These are phyloP conservation scores for Fusarium sp. DNA, from an alignment of 2,329 filamentous ascomycete species.

Conservation along the genomic window DNA sequence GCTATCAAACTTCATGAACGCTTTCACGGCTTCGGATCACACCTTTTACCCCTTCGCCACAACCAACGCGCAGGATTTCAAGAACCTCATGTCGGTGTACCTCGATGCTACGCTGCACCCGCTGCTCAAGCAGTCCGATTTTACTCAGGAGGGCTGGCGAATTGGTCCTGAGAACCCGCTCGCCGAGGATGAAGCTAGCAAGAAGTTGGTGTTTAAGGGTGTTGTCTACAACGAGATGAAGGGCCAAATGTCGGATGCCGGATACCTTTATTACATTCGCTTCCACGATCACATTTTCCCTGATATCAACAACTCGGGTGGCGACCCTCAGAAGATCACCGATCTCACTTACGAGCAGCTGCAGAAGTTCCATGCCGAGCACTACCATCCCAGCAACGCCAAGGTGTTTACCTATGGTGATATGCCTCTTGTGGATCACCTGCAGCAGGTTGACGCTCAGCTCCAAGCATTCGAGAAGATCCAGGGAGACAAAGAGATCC, in stretches of 20 bases:
- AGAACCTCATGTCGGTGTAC: conserved; percentile 96
- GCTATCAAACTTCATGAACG: conserved; percentile 99
- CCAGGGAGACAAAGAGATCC: conserved; percentile 77
- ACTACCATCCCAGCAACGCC: conserved; percentile 98
- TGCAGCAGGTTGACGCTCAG: conserved; percentile 81
- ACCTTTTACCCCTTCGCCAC: conserved; percentile 98
- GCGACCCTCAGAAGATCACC: conserved; percentile 95
- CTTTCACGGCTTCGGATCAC: conserved; percentile 95
- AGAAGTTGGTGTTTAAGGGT: conserved; percentile 90
- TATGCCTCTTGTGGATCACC: conserved; percentile 85
- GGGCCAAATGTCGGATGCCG: conserved; percentile 97
- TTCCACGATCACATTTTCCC: conserved; percentile 97
- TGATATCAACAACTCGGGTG: conserved; percentile 94
- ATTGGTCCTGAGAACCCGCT: conserved; percentile 91
- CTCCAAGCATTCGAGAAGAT: conserved; percentile 80
- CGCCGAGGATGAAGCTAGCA: conserved; percentile 67
- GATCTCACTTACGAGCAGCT: conserved; percentile 93
- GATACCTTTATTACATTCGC: conserved; percentile 94
- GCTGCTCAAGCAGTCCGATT: conserved; percentile 89
- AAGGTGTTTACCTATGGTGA: conserved; percentile 97
- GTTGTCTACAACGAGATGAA: conserved; percentile 99
- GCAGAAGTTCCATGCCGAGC: conserved; percentile 86
- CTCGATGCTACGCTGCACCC: conserved; percentile 94
- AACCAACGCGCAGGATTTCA: conserved; percentile 94
- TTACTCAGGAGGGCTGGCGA: conserved; percentile 96